Evolutionary conservation across 768 basidiomycete species (phyloP), one percentile per base, ranked within the genome.

Genomic region (Cystoderma amianthinum): DNA sequence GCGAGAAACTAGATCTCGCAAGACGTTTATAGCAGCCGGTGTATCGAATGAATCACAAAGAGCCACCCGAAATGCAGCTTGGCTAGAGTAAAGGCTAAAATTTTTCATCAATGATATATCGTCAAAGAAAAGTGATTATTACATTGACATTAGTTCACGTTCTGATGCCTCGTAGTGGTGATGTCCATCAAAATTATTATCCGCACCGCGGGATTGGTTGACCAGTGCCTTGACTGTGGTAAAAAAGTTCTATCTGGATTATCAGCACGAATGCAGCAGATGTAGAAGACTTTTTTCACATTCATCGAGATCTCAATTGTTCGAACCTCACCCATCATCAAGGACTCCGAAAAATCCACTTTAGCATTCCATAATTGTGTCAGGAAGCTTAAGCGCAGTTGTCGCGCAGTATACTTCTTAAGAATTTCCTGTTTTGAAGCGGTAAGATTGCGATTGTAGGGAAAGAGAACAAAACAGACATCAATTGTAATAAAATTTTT

Each of bases 401-500:
- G 94, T 6, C 96, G 75, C 7, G 96, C 76, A 0, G 87, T 76
- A 57, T 88, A 85, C 57, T 73, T 82, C 55, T 80, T 68, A 12
- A 99, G 62, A 21, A 94, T 90, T 64, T 96, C 92, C 89, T 94
- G 56, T 33, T 13, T 19, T 19, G 41, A 34, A 42, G 32, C 12
- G 34, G 30, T 43, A 44, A 41, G 44, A 37, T 41, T 36, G 9
- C 32, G 36, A 17, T 30, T 13, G 33, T 4, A 16, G 5, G 7
- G 19, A 32, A 36, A 38, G 47, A 32, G 42, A 36, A 32, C 23
- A 36, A 32, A 30, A 54, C 83, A 59, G 54, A 88, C 87, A 52
- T 88, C 83, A 43, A 99, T 96, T 5, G 96, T 97, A 53, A 98
- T 96, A 58, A 98, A 99, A 57, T 99, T 99, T 62, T 99, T 99